These are phyloP conservation scores for Quercus gilva DNA, from an alignment of 306 rosid genomes.

Conservation along the genomic window DNA sequence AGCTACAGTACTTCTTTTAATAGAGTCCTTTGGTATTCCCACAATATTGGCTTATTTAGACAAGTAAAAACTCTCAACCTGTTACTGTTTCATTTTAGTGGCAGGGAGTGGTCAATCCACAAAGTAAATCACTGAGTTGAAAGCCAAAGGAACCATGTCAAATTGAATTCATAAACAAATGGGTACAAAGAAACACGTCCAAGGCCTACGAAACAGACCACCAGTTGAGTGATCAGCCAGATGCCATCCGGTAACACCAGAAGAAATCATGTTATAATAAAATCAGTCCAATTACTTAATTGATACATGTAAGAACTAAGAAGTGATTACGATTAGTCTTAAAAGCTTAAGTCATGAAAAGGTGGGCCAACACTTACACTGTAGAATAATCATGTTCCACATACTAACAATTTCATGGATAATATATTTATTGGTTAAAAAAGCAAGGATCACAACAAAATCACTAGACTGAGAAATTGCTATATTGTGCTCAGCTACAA, in stretches of 20 bases:
- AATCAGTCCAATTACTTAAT: background rate
- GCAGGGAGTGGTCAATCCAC: background rate
- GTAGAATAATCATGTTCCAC: background rate
- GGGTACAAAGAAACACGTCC: background rate
- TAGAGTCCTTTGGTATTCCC: background rate
- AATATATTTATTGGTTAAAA: background rate
- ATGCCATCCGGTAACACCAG: background rate
- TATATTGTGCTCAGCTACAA: background rate
- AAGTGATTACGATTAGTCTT: background rate
- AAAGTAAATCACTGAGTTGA: background rate
- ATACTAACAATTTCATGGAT: background rate
- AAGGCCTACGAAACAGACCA: slow-evolving; percentile 13
- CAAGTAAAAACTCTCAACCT: background rate
- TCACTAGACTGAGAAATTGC: no score
- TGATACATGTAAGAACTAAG: no score
- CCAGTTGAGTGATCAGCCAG: slow-evolving; percentile 17
- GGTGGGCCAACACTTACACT: background rate
- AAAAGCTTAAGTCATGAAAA: background rate
- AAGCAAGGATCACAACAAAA: no score
- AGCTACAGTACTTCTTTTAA: background rate
- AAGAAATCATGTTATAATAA: background rate
- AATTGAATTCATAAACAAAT: slow-evolving; percentile 15
- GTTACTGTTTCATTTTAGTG: background rate
- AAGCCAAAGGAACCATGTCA: slow-evolving; percentile 1
- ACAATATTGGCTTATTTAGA: background rate